Base-by-base conservation (phyloP, 2,329 filamentous ascomycete genomes). In the Tympanopsis confertula region DNA sequence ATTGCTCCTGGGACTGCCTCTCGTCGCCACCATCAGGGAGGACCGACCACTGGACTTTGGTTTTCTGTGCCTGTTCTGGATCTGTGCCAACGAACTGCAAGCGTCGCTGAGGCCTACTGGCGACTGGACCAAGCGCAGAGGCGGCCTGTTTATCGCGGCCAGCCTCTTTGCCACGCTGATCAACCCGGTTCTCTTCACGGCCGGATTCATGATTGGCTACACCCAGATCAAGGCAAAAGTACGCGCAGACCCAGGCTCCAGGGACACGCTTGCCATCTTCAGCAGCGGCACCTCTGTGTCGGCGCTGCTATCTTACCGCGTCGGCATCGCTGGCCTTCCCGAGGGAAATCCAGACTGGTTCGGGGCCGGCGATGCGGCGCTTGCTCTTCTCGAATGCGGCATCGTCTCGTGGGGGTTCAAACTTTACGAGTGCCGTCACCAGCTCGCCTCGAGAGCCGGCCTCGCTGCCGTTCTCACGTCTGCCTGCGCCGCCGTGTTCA, bases 401-500 rank as follows among this genome's bases (percentile, higher is more conserved):
- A 68, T 72, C 18, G 56, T 71, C 3, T 56, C 62, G 3, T 72
- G 68, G 68, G 68, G 68, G 0, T 62, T 72, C 44, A 72, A 71
- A 50, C 55, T 72, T 3, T 69, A 63, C 44, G 66, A 69, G 43
- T 69, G 65, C 49, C 64, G 66, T 3, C 42, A 45, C 2, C 64
- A 66, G 36, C 54, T 72, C 2, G 56, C 65, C 35, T 68, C 63
- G 17, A 44, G 55, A 1, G 58, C 58, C 0, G 68, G 68, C 0
- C 26, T 63, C 4, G 50, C 60, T 2, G 59, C 62, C 0, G 43
- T 64, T 4, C 5, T 58, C 3, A 50, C 65, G 3, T 61, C 62
- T 7, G 42, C 54, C 1, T 35, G 48, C 1, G 50, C 58, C 0
- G 65, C 68, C 1, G 51, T 56, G 0, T 54, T 50, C 20, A 71